A percentile compares a stretch with the other conserved stretches of the same genome.
phyloP scores from a whole-genome alignment of 352 stramenopile species.

The Globisporangium yorkense region DNA sequence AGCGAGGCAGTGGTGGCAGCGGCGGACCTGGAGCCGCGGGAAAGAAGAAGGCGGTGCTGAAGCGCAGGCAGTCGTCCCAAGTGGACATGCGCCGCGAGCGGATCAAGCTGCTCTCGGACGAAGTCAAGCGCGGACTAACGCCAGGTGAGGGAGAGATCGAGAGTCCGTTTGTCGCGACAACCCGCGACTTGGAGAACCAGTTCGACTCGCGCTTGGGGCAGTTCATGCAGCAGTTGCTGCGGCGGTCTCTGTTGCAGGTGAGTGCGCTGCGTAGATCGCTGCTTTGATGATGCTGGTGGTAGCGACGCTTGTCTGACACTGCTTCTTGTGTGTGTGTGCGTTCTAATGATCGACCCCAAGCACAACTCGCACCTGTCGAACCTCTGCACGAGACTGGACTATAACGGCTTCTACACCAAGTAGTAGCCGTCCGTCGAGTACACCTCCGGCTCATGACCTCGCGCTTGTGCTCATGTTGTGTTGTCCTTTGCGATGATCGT shows the following conservation, averaged over 20 bases:
- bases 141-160: slow-evolving; percentile 58
- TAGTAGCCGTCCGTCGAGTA: slow-evolving; percentile 10
- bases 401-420: slow-evolving; percentile 72
- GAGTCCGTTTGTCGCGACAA: slow-evolving; percentile 75
- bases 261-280: not conserved
- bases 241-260: slow-evolving; percentile 79
- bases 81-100: slow-evolving; percentile 71
- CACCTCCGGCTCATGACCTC: not conserved
- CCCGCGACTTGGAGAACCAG: slow-evolving; percentile 73
- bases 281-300: not conserved
- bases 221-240: slow-evolving; percentile 87
- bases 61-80: slow-evolving; percentile 63
- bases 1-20: slow-evolving; percentile 17
- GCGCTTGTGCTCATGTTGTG: not conserved
- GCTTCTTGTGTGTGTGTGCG: not conserved
- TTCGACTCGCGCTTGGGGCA: slow-evolving; percentile 84
- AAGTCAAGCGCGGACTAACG: slow-evolving; percentile 68
- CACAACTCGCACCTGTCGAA: slow-evolving; percentile 67
- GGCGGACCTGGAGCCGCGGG: slow-evolving; percentile 18
- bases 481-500: not conserved
- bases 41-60: slow-evolving; percentile 52
- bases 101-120: slow-evolving; percentile 77
- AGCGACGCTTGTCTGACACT: not conserved
- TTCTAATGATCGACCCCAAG: slow-evolving; percentile 12
- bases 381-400: slow-evolving; percentile 54